Base-by-base conservation (phyloP, 1,284 basidiomycete species). In the Coriolopsis trogii region DNA sequence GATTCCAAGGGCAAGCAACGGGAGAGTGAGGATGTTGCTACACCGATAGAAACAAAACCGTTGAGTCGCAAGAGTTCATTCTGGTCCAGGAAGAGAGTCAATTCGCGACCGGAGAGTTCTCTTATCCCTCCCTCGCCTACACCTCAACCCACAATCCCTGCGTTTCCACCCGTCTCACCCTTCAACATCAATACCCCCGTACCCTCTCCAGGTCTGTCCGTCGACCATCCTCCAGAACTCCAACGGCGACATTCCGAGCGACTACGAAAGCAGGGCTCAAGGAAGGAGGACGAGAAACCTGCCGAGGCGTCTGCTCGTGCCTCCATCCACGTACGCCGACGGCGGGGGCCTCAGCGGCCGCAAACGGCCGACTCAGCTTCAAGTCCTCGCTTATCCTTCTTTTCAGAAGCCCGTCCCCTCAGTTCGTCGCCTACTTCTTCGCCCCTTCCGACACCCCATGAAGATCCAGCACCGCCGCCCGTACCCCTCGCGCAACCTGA, bases 61-160 rank as follows among this genome's bases (percentile, higher is more conserved):
- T 61, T 87, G 37, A 67, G 73, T 28, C 78, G 83, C 42, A 81
- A 79, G 63, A 62, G 82, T 18, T 89, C 79, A 0, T 80, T 81
- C 53, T 81, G 79, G 78, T 71, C 70, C 24, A 69, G 78, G 18
- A 79, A 67, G 55, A 63, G 70, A 58, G 58, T 69, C 44, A 59
- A 70, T 38, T 70, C 68, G 12, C 60, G 62, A 37, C 59, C 47
- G 43, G 66, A 61, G 12, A 29, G 57, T 38, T 53, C 64, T 39
- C 21, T 60, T 16, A 42, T 50, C 4, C 39, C 58, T 30, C 65
- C 69, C 26, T 43, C 58, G 34, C 66, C 59, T n/a, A 62, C 55
- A 18, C 55, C 61, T 33, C 60, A 58, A 18, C 71, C 73, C 0
- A 71, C 73, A 1, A 73, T 84, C 43, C 82, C 82, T 34, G 62